Evolutionary conservation across 2,329 filamentous ascomycete genomes (phyloP).

Genomic region (Trichophyton simii): DNA sequence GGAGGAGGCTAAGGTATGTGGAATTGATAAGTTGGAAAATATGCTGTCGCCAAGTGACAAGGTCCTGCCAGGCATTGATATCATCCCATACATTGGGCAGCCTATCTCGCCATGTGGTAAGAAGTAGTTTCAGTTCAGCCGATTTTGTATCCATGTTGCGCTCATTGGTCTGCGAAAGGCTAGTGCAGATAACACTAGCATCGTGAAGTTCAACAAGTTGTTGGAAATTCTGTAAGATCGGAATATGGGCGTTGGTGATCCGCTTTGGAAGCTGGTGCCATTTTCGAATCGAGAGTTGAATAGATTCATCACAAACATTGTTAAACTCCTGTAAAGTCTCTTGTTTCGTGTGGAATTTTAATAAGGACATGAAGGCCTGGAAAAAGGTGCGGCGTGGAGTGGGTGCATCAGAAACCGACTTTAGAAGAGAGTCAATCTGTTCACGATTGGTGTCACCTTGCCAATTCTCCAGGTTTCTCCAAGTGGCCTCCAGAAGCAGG

Average conservation of each 20-base stretch:
- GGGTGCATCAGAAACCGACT: conserved; percentile 93
- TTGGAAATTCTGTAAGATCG: conserved; percentile 93
- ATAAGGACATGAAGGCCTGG: conserved; percentile 92
- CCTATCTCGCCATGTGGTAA: conserved; percentile 90
- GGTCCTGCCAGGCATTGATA: conserved; percentile 96
- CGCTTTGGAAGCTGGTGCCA: conserved; percentile 96
- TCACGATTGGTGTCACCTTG: conserved; percentile 73
- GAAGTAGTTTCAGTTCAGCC: conserved; percentile 81
- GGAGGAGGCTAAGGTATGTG: conserved; percentile 77
- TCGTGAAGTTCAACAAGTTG: conserved; percentile 95
- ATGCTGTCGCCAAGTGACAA: conserved; percentile 99
- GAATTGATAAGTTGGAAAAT: conserved; percentile 96
- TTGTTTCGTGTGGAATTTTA: conserved; percentile 85
- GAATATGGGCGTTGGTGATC: conserved; percentile 90
- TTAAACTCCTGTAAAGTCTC: conserved; percentile 72
- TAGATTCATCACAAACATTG: conserved; percentile 86
- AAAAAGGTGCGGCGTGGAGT: conserved; percentile 92
- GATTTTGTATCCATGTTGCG: conserved; percentile 86
- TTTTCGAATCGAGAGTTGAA: conserved; percentile 91
- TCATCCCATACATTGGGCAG: conserved; percentile 98
- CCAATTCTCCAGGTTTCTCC: conserved; percentile 95
- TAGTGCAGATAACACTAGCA: conserved; percentile 90
- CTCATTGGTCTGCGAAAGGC: conserved; percentile 70
- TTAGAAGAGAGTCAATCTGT: conserved; percentile 82
- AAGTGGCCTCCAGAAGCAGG: conserved; percentile 84